These are phyloP conservation scores for Trypanosoma caninum DNA, from an alignment of 208 protist genomes.

Conservation along the genomic window DNA sequence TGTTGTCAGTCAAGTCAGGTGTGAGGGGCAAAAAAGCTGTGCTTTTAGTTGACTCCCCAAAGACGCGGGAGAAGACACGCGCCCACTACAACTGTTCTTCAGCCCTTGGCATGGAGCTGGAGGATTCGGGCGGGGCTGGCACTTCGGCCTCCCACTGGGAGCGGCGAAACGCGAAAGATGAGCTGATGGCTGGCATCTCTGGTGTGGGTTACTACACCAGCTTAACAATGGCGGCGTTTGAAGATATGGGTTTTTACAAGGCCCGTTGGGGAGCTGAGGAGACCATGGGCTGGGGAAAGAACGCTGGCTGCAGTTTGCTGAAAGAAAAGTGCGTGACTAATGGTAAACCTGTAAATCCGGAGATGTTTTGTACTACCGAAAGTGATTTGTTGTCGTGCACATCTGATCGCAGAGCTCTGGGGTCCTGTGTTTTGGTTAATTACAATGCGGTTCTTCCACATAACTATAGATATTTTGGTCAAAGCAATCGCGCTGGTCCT, in stretches of 20 bases:
- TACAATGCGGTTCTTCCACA: neutral
- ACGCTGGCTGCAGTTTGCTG: conserved; percentile 57
- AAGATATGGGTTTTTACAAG: conserved; percentile 81
- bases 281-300: conserved; percentile 64
- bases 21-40: neutral
- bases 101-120: conserved; percentile 61
- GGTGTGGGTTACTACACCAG: conserved; percentile 42
- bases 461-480: conserved; percentile 36
- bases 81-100: conserved; percentile 64
- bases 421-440: conserved; percentile 19
- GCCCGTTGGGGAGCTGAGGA: conserved; percentile 63
- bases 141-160: conserved; percentile 83
- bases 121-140: conserved; percentile 49
- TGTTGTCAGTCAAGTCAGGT: neutral
- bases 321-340: conserved; percentile 35
- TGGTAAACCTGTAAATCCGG: conserved; percentile 26
- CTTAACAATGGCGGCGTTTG: conserved; percentile 79
- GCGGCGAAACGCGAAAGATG: conserved; percentile 68
- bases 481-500: neutral
- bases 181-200: conserved; percentile 67
- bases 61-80: conserved; percentile 31
- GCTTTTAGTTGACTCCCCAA: conserved; percentile 8
- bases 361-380: conserved; percentile 43
- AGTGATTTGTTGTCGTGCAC: neutral
- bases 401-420: conserved; percentile 23